Evolutionary conservation across 768 basidiomycete genomes (phyloP).

Genomic region (Podaxis sp.): DNA sequence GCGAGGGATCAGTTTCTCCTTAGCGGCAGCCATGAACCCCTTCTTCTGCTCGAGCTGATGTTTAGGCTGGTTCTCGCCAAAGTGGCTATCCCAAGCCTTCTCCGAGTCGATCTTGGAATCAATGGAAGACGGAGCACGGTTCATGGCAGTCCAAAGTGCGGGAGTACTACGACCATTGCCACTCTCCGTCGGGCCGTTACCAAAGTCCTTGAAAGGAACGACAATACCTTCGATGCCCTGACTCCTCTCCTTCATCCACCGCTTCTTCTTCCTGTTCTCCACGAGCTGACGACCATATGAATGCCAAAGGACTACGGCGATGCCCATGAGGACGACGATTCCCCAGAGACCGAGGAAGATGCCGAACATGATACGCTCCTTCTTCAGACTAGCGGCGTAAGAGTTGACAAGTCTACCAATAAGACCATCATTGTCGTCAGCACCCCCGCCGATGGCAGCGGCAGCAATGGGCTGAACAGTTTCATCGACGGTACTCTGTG

Average conservation of each 20-base stretch:
- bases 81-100: slow-evolving; percentile 8
- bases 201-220: slow-evolving; percentile 28
- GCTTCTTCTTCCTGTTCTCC: slow-evolving; percentile 45
- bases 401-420: slow-evolving; percentile 69
- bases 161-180: slow-evolving; percentile 1
- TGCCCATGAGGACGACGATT: slow-evolving; percentile 78
- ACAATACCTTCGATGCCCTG: slow-evolving; percentile 42
- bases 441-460: slow-evolving; percentile 70
- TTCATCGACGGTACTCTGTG: slow-evolving; percentile 68
- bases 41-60: slow-evolving; percentile 18
- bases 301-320: slow-evolving; percentile 71
- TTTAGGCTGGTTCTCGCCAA: slow-evolving; percentile 15
- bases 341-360: slow-evolving; percentile 86
- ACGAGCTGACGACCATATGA: slow-evolving; percentile 51
- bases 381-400: slow-evolving; percentile 71
- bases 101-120: not conserved
- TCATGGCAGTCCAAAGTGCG: not conserved
- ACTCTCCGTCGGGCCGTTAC: slow-evolving; percentile 16
- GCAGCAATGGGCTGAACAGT: slow-evolving; percentile 76
- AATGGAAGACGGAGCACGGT: not conserved
- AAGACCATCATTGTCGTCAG: slow-evolving; percentile 54
- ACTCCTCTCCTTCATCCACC: slow-evolving; percentile 50
- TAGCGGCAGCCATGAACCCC: slow-evolving; percentile 14
- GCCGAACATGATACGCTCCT: slow-evolving; percentile 80
- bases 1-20: slow-evolving; percentile 1